Base-by-base conservation (phyloP, 2,329 filamentous ascomycete genomes). In the Clonostachys solani region DNA sequence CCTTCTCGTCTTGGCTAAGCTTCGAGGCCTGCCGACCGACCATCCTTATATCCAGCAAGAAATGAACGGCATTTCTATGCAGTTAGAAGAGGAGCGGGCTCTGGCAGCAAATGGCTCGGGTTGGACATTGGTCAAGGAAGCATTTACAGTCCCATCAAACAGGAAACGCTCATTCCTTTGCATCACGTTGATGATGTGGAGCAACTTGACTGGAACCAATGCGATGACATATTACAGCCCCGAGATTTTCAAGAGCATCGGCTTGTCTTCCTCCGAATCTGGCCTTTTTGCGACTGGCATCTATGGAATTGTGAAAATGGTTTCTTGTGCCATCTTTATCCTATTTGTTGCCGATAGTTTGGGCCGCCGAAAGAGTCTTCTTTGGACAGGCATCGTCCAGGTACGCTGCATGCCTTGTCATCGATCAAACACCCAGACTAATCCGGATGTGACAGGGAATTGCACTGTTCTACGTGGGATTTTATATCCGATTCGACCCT, bases 91-190 rank as follows among this genome's bases (percentile, higher is more conserved):
- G 34, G 65, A 69, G 15, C 57, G 63, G 33, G 51, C 60, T 18
- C 15, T 38, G 12, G 17, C 36, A 3, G 54, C 60, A 1, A 55
- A 67, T 1, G 46, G 68, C 16, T 60, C 61, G 4, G 56, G 52
- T 2, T 77, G 73, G 73, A 78, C 81, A 52, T 60, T 81, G 17
- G 72, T 78, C 55, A 76, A 70, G 53, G 81, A 83, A 60, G 81
- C 81, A 73, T 84, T 77, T 73, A 65, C 69, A 12, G 74, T 79
- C 50, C 60, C 67, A n/a, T 70, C 69, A 4, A 78, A 84, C 63
- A 71, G 81, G 44, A 56, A 56, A 53, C 59, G 60, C 0, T 50
- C 56, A 5, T 60, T 64, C 40, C 66, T 63, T 47, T 81, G 76
- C 50, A 79, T 67, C 10, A 67, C 82, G 9, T 59, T 74, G 46